Percentiles rank a stretch among this genome's conserved stretches.
Evolutionary conservation across 1,284 basidiomycete species (phyloP).

Genomic region (Limonomyces culmigenus): DNA sequence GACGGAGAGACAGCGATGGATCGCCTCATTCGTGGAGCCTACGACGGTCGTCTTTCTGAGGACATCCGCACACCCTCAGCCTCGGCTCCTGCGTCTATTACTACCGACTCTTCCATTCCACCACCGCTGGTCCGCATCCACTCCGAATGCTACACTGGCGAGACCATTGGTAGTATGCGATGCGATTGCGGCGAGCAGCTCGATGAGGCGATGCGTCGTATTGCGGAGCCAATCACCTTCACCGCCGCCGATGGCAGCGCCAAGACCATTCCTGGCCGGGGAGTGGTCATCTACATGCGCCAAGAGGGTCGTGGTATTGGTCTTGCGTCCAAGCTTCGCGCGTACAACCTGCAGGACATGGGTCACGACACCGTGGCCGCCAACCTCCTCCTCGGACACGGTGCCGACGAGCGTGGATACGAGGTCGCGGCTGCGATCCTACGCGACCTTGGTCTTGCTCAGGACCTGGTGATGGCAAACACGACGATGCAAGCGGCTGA

Average conservation of each 20-base stretch:
- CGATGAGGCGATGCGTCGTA: constrained; percentile 88
- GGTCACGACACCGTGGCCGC: constrained; percentile 98
- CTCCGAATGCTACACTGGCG: constrained; percentile 97
- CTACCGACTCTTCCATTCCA: constrained; percentile 27
- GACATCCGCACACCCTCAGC: constrained; percentile 34
- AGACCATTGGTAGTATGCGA: constrained; percentile 95
- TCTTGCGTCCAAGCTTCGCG: constrained; percentile 87
- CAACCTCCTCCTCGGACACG: constrained; percentile 89
- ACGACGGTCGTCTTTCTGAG: constrained; percentile 68
- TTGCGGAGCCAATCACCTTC: constrained; percentile 55
- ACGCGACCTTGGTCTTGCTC: constrained; percentile 69
- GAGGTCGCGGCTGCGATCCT: constrained; percentile 85
- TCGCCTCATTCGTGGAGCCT: constrained; percentile 85
- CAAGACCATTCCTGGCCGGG: constrained; percentile 55
- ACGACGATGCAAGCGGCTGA: too few relatives aligned
- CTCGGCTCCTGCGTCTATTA: constrained; percentile 10
- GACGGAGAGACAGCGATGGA: constrained; percentile 87
- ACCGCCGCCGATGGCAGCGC: constrained; percentile 17
- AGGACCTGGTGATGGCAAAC: constrained; percentile 36
- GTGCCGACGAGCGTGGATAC: constrained; percentile 90
- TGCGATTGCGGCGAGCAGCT: constrained; percentile 99
- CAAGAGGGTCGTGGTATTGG: constrained; percentile 99
- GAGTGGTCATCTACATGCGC: constrained; percentile 92
- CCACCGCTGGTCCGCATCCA: constrained; percentile 89
- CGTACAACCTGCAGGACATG: constrained; percentile 96